Conservation (phyloP, 2,329 filamentous ascomycete species). For the Fusarium oligoseptatum region DNA sequence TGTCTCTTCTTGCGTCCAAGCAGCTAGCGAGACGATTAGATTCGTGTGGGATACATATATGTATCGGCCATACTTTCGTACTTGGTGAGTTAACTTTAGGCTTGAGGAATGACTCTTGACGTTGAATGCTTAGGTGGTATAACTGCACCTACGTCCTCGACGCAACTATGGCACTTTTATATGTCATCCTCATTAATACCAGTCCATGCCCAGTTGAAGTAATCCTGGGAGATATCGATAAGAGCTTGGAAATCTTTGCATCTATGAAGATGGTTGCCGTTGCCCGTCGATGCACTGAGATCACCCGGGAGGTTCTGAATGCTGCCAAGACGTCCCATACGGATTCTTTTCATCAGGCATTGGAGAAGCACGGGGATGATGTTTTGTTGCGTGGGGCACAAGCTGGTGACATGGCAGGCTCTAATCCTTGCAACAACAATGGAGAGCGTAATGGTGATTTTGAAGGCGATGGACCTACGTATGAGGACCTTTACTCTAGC, state of each 20-base stretch:
- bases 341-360: neutral
- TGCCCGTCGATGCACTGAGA: conserved; percentile 17
- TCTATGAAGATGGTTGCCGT: conserved; percentile 20
- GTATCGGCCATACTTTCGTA: conserved; percentile 24
- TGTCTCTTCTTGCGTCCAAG: conserved; percentile 13
- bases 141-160: conserved; percentile 25
- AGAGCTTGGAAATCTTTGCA: conserved; percentile 20
- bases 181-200: conserved; percentile 12
- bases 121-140: conserved; percentile 11
- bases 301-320: conserved; percentile 11
- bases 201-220: neutral
- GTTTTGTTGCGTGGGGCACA: neutral
- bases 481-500: neutral
- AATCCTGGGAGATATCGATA: conserved; percentile 8
- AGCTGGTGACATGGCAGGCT: neutral
- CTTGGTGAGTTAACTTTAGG: neutral
- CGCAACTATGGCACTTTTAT: conserved; percentile 22
- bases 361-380: neutral
- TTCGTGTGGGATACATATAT: conserved; percentile 18
- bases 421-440: neutral
- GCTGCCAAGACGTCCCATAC: neutral
- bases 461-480: neutral
- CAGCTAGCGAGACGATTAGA: conserved; percentile 20
- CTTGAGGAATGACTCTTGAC: neutral
- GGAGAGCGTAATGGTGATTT: neutral